Evolutionary conservation across 2,329 filamentous ascomycete species (phyloP), one percentile per base, ranked within the genome.

Genomic region (Nannizzia gypsea): DNA sequence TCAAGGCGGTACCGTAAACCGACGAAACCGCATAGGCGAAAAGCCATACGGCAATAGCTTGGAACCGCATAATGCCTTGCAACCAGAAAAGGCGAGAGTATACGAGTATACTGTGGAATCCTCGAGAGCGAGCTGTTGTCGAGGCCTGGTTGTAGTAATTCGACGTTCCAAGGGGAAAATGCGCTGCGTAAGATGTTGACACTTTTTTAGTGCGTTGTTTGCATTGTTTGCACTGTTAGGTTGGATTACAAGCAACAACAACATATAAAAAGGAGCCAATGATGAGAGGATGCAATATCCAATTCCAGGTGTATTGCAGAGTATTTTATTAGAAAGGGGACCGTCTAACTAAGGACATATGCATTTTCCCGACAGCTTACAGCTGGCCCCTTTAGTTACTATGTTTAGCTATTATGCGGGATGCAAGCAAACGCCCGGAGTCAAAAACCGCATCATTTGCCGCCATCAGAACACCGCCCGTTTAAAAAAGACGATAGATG

Each of bases 1-100:
- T 99, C 71, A 99, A 81, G 44, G 93, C 91, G 3, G 93, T 99
- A 40, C 90, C 90, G 59, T 88, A 85, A 58, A 86, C 87, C 62
- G 87, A 78, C 62, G 87, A 85, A 60, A 84, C 77, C 64, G 89
- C 75, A 69, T 81, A 84, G 77, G 87, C 87, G 73, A 95, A 71
- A 59, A 93, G 81, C 77, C 86, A 83, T 67, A 82, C 78, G 59
- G 83, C 76, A 63, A 88, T 68, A 64, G 81, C 74, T 63, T 80
- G 77, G 65, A 86, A 73, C 77, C 83, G 87, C 88, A 91, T 91
- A 59, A 60, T 71, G 64, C 34, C 52, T 55, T 42, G 26, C 15
- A 54, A 34, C 26, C 28, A n/a, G 38, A 1, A 54, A 54, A 24
- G n/a, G 15, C 20, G 22, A 50, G 44, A 26, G n/a, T 31, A 20